Conservation (phyloP, 2,329 filamentous ascomycete species). For the Endothia cerciana region DNA sequence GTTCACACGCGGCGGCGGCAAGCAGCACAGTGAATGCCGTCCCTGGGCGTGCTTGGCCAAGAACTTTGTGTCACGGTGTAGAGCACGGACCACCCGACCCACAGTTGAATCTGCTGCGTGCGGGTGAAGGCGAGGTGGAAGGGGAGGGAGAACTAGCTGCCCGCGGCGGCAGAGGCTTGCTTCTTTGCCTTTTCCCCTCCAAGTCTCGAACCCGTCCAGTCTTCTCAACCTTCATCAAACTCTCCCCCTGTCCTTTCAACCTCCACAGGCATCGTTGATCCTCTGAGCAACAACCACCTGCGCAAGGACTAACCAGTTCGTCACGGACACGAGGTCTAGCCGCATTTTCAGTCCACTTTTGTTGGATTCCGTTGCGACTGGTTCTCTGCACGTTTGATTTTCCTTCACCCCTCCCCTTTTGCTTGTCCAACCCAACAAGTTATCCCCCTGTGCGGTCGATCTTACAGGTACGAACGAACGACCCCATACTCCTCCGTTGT, state of each 20-base stretch:
- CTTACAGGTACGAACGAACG: conserved; percentile 16
- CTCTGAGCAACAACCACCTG: background rate
- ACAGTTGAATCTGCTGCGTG: background rate
- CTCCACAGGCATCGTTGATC: background rate
- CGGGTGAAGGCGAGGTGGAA: background rate
- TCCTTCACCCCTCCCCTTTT: conserved; percentile 13
- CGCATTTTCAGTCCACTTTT: background rate
- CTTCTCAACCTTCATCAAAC: background rate
- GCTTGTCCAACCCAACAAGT: conserved; percentile 18
- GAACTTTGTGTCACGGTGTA: conserved; percentile 5
- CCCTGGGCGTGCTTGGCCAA: background rate
- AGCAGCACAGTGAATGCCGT: background rate
- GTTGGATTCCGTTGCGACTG: background rate
- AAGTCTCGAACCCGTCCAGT: background rate
- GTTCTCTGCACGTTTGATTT: conserved; percentile 8
- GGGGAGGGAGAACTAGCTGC: background rate
- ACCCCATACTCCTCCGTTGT: conserved; percentile 11
- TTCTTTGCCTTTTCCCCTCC: background rate
- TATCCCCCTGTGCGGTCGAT: conserved; percentile 7
- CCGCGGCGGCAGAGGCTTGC: background rate
- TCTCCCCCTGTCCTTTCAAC: background rate
- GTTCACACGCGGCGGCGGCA: no score
- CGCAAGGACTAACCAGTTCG: background rate
- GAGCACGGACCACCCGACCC: conserved; percentile 2
- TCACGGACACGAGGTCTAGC: background rate